Conservation (phyloP, 306 rosid species). For the Vicia sativa region DNA sequence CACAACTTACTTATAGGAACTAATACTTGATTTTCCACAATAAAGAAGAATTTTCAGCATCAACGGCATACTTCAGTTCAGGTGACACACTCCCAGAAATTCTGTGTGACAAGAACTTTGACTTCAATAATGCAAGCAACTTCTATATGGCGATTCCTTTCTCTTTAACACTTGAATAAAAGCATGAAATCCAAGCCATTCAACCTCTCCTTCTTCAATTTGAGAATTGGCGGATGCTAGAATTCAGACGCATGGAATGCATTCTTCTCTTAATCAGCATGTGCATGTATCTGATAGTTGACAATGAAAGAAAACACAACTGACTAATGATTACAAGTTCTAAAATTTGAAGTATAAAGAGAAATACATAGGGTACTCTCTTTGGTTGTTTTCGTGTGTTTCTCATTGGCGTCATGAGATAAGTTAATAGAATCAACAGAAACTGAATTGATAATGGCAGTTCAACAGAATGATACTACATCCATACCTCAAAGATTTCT, state of each 20-base stretch:
- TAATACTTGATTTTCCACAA: conserved; percentile 80
- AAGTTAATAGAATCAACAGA: conserved; percentile 33
- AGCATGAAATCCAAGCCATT: conserved; percentile 88
- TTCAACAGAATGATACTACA: conserved; percentile 10
- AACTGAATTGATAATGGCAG: conserved; percentile 13
- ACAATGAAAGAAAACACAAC: conserved; percentile 30
- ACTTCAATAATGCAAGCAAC: conserved; percentile 57
- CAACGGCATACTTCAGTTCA: conserved; percentile 62
- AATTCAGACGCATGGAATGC: conserved; percentile 42
- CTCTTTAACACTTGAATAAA: conserved; percentile 63
- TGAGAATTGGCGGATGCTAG: conserved; percentile 55
- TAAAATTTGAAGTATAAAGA: conserved; percentile 9
- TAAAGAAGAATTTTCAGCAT: conserved; percentile 64
- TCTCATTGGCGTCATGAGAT: conserved; percentile 1
- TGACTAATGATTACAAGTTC: not conserved
- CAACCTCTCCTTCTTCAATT: conserved; percentile 66
- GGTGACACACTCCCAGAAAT: conserved; percentile 47
- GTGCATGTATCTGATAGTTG: conserved; percentile 63
- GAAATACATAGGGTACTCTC: not conserved
- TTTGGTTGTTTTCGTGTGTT: no score
- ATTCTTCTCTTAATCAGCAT: conserved; percentile 67
- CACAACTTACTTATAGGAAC: conserved; percentile 42
- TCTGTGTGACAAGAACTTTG: conserved; percentile 46
- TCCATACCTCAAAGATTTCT: conserved; percentile 69
- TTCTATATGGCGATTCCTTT: conserved; percentile 68